Evolutionary conservation across 495 filamentous ascomycete genomes (phyloP).

Genomic region (Mycothermus thermophilus): DNA sequence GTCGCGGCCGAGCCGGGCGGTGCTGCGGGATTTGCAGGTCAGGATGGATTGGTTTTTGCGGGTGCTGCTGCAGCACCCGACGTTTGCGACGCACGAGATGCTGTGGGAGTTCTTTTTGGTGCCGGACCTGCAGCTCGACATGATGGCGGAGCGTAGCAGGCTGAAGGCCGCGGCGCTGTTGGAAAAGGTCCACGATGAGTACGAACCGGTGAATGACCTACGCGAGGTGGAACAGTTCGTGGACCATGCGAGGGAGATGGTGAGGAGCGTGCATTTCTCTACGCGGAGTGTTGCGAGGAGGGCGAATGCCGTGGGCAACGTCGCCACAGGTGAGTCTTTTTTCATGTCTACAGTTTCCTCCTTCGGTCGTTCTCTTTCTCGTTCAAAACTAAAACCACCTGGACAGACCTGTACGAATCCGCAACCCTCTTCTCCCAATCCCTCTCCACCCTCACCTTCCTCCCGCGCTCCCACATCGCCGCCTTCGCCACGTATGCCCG

Average conservation of each 20-base stretch:
- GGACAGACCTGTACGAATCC: conserved; percentile 55
- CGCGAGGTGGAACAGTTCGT: conserved; percentile 91
- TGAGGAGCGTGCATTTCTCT: conserved; percentile 67
- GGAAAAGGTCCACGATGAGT: conserved; percentile 80
- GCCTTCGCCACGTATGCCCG: conserved; percentile 62
- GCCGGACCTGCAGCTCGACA: conserved; percentile 77
- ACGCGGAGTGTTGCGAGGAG: conserved; percentile 67
- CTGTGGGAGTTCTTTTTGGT: conserved; percentile 99
- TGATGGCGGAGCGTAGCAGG: conserved; percentile 77
- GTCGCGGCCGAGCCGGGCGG: conserved; percentile 73
- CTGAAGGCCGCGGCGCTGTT: conserved; percentile 69
- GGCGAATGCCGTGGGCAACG: conserved; percentile 44
- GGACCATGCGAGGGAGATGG: conserved; percentile 72
- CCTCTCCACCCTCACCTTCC: conserved; percentile 46
- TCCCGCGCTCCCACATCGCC: conserved; percentile 51
- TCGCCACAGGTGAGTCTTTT: conserved; percentile 37
- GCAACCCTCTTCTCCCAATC: conserved; percentile 42
- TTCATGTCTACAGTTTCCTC: too few relatives aligned
- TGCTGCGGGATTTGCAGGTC: conserved; percentile 76
- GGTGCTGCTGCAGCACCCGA: conserved; percentile 75
- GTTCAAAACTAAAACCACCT: conserved; percentile 19
- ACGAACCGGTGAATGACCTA: conserved; percentile 68
- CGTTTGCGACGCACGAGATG: conserved; percentile 93
- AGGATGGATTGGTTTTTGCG: conserved; percentile 77
- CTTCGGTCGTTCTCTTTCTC: conserved; percentile 9